Conservation (phyloP, 257 asterid genomes). For the Solanum habrochaites region DNA sequence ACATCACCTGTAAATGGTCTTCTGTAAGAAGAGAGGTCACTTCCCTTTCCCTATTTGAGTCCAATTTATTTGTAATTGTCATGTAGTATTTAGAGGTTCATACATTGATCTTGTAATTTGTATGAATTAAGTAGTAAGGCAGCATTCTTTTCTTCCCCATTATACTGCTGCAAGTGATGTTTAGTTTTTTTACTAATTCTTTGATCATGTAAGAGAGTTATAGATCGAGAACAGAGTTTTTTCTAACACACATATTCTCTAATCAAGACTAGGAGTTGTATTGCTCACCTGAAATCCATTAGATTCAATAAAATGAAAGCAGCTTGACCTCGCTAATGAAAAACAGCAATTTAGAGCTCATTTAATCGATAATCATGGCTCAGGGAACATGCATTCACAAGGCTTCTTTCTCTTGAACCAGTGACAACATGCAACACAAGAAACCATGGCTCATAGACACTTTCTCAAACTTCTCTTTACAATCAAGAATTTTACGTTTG, state of each 20-base stretch:
- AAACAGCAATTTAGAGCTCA: neutral
- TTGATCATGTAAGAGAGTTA: neutral
- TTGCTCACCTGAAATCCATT: neutral
- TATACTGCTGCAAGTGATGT: neutral
- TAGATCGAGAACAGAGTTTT: neutral
- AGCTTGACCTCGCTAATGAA: neutral
- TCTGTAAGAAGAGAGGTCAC: neutral
- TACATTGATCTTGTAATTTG: neutral
- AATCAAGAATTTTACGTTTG: neutral
- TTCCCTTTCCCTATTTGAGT: neutral
- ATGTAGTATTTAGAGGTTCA: constrained; percentile 1
- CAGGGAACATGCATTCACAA: neutral
- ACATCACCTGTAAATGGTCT: constrained; percentile 28
- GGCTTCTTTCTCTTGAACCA: neutral
- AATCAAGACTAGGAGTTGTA: neutral
- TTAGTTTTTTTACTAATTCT: neutral
- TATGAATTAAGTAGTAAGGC: neutral
- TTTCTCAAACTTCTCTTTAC: neutral
- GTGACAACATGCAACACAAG: neutral
- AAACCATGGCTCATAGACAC: neutral
- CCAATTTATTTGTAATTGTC: neutral
- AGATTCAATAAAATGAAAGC: neutral
- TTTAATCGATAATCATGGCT: neutral
- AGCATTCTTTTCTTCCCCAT: neutral
- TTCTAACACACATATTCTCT: neutral